phyloP scores from a whole-genome alignment of 257 asterid genomes.

The Ilex asprella region DNA sequence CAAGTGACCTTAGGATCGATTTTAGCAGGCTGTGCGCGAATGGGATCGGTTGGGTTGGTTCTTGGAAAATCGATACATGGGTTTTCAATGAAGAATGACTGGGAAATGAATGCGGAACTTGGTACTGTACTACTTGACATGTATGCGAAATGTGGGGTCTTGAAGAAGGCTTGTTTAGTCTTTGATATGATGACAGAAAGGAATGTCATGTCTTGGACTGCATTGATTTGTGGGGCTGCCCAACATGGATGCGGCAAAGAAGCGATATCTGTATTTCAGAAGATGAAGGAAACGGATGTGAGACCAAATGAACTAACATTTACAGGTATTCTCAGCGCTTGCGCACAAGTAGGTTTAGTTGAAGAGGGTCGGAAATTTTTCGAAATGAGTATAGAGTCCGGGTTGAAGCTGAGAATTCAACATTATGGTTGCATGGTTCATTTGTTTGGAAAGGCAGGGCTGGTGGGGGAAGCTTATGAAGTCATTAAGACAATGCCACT shows the following conservation, averaged over 20 bases:
- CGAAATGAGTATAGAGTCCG: slow-evolving; percentile 36
- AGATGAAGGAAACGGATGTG: slow-evolving; percentile 40
- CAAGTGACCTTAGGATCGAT: slow-evolving; percentile 37
- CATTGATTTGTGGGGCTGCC: slow-evolving; percentile 54
- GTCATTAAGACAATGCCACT: slow-evolving; percentile 39
- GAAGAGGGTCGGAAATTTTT: slow-evolving; percentile 59
- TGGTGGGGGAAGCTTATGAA: slow-evolving; percentile 54
- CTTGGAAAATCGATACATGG: slow-evolving; percentile 50
- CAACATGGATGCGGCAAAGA: slow-evolving; percentile 39
- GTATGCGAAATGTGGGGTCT: slow-evolving; percentile 56
- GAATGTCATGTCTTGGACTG: slow-evolving; percentile 59
- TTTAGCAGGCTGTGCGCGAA: slow-evolving; percentile 35
- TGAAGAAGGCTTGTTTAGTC: slow-evolving; percentile 37
- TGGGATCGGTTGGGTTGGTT: slow-evolving; percentile 46
- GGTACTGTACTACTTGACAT: slow-evolving; percentile 56
- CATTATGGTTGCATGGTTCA: slow-evolving; percentile 77
- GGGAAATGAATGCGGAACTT: slow-evolving; percentile 42
- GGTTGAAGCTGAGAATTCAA: slow-evolving; percentile 44
- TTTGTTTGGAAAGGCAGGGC: slow-evolving; percentile 57
- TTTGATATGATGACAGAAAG: slow-evolving; percentile 30
- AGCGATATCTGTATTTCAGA: slow-evolving; percentile 37
- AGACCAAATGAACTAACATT: slow-evolving; percentile 61
- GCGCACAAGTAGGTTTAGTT: slow-evolving; percentile 51
- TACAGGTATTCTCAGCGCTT: slow-evolving; percentile 60
- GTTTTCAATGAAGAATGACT: slow-evolving; percentile 35